Evolutionary conservation across 2,329 filamentous ascomycete genomes (phyloP), one percentile per base, ranked within the genome.

Genomic region (Sphaerulina musiva): DNA sequence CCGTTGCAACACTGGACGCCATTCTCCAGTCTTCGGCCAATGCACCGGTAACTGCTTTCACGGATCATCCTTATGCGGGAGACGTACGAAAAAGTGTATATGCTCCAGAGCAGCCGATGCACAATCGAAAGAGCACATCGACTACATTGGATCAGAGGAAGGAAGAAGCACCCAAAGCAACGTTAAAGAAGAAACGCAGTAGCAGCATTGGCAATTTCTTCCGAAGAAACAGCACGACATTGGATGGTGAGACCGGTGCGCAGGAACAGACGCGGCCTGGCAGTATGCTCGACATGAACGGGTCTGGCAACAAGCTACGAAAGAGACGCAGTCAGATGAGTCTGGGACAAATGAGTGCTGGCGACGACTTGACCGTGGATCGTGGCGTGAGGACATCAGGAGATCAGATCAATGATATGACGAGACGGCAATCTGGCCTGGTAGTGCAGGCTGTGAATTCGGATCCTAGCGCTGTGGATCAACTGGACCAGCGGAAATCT

Each of bases 41-140:
- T 56, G 92, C 93, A 0, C 93, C 93, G 1, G 90, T 95, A 31
- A 89, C 79, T 61, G 92, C 91, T 26, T 97, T 97, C 64, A 95
- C 87, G 0, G 89, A 96, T 65, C 90, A 96, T 69, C 82, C 85
- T 0, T 90, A 87, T 66, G 87, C 85, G 29, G 90, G 90, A 4
- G 82, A 83, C 58, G 76, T 90, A 9, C 87, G 89, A 23, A 70
- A 80, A 4, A 87, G 92, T 63, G 80, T 91, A 0, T 95, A 93
- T 66, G 86, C 86, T 10, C 58, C 67, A 55, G 62, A 60, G 44
- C 51, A 51, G 48, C 55, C 52, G 17, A 36, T 31, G 17, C 58
- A 58, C 38, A 55, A 57, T 14, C 51, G 60, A 29, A 57, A 54
- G 51, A 62, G 56, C 39, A 58, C 59, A 10, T 41, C 54, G 10